Evolutionary conservation across 495 filamentous ascomycete species (phyloP).

Genomic region (Penicillium waksmanii): DNA sequence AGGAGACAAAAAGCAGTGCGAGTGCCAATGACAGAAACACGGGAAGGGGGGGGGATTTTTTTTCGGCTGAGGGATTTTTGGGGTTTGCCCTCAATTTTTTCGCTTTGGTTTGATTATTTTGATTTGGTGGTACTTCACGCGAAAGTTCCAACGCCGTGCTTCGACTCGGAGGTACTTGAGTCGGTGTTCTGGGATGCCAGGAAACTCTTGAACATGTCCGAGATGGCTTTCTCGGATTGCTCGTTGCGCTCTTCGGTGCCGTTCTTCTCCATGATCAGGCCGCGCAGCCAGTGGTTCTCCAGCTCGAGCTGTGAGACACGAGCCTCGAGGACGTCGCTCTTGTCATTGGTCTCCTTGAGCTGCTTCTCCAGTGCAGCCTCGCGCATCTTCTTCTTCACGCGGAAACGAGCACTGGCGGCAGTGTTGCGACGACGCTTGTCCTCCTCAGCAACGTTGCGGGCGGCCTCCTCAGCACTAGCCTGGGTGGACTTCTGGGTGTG

Average conservation of each 20-base stretch:
- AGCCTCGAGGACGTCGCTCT: conserved; percentile 76
- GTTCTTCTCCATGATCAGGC: conserved; percentile 92
- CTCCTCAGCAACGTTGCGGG: conserved; percentile 84
- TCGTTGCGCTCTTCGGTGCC: conserved; percentile 46
- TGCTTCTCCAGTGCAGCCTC: conserved; percentile 88
- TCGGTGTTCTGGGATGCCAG: conserved; percentile 46
- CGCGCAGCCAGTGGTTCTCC: conserved; percentile 97
- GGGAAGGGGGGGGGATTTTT: conserved; percentile 15
- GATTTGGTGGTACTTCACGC: conserved; percentile 16
- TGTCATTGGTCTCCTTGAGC: conserved; percentile 87
- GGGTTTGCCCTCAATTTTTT: conserved; percentile 16
- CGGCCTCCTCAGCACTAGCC: conserved; percentile 48
- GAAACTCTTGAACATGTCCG: conserved; percentile 54
- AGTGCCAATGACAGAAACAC: conserved; percentile 3
- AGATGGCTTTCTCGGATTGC: conserved; percentile 48
- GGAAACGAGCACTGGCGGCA: conserved; percentile 91
- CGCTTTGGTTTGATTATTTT: neutral
- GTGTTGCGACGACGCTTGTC: conserved; percentile 98
- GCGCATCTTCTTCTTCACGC: conserved; percentile 99
- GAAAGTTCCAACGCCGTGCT: conserved; percentile 44
- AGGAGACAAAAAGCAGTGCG: conserved; percentile 6
- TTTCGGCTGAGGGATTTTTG: conserved; percentile 4
- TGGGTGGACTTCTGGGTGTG: conserved; percentile 37
- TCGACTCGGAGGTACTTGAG: conserved; percentile 41
- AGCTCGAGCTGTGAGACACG: conserved; percentile 85